Evolutionary conservation across 2,329 filamentous ascomycete species (phyloP).

Genomic region (Curvularia lunata): DNA sequence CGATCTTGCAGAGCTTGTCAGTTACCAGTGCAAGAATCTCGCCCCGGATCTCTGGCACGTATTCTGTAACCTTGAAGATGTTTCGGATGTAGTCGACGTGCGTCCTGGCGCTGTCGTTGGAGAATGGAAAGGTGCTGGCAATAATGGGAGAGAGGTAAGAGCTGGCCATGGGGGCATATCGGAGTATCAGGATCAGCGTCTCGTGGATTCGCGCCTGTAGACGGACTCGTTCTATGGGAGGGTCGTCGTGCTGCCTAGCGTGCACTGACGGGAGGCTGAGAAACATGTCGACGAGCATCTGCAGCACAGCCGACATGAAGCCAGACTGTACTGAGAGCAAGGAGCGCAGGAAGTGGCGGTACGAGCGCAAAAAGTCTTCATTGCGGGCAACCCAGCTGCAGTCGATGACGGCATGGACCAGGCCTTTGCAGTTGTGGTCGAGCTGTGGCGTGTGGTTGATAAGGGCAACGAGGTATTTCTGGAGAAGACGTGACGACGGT

Average conservation of each 20-base stretch:
- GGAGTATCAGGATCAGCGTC: conserved; percentile 75
- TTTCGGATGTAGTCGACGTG: conserved; percentile 91
- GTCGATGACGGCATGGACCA: conserved; percentile 64
- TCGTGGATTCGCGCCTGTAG: conserved; percentile 78
- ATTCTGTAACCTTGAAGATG: conserved; percentile 76
- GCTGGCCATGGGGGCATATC: conserved; percentile 80
- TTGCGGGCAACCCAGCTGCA: conserved; percentile 68
- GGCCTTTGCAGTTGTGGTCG: conserved; percentile 61
- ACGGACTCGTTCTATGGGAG: conserved; percentile 65
- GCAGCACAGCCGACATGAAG: conserved; percentile 75
- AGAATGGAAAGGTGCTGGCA: conserved; percentile 73
- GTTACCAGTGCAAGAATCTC: conserved; percentile 85
- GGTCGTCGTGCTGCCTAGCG: conserved; percentile 61
- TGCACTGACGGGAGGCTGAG: conserved; percentile 63
- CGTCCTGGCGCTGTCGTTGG: conserved; percentile 75
- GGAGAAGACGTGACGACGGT: conserved; percentile 59
- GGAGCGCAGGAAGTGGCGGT: conserved; percentile 62
- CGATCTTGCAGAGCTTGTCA: conserved; percentile 87
- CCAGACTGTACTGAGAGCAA: conserved; percentile 83
- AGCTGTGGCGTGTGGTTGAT: conserved; percentile 62
- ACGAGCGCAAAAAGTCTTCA: conserved; percentile 63
- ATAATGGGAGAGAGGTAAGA: conserved; percentile 72
- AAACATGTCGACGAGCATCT: conserved; percentile 83
- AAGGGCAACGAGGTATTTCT: conserved; percentile 65
- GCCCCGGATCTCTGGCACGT: conserved; percentile 76